A percentile compares a stretch with the other conserved stretches of the same genome.
Conservation (phyloP, 2,329 filamentous ascomycete species). For the Pseudogymnoascus sp. region DNA sequence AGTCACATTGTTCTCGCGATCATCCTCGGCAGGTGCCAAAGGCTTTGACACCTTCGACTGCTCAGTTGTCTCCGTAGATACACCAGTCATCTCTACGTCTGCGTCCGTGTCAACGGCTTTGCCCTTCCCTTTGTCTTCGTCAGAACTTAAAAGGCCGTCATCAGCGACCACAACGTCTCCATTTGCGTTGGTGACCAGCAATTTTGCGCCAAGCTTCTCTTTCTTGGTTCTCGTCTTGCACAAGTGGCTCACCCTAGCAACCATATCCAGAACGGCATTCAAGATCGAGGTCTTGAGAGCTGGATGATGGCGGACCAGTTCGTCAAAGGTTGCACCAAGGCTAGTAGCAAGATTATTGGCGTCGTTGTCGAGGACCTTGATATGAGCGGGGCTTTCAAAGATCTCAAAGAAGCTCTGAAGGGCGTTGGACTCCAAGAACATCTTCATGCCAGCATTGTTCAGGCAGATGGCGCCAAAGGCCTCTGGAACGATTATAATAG, state of each 20-base stretch:
- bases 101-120: slow-evolving; percentile 34
- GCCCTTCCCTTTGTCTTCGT: slow-evolving; percentile 35
- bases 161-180: slow-evolving; percentile 53
- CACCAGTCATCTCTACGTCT: slow-evolving; percentile 63
- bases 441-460: slow-evolving; percentile 76
- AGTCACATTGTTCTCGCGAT: slow-evolving; percentile 23
- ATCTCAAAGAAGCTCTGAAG: slow-evolving; percentile 87
- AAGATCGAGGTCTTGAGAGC: slow-evolving; percentile 71
- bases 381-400: slow-evolving; percentile 87
- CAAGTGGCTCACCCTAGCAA: slow-evolving; percentile 69
- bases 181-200: slow-evolving; percentile 55
- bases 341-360: slow-evolving; percentile 59
- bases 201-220: slow-evolving; percentile 68
- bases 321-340: slow-evolving; percentile 82
- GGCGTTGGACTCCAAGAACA: slow-evolving; percentile 76
- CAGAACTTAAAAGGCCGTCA: slow-evolving; percentile 27
- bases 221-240: slow-evolving; percentile 62
- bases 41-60: slow-evolving; percentile 19
- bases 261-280: slow-evolving; percentile 81
- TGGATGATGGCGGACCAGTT: slow-evolving; percentile 89
- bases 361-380: slow-evolving; percentile 75
- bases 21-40: slow-evolving; percentile 15
- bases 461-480: slow-evolving; percentile 92
- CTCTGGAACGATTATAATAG: slow-evolving; percentile 76
- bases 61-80: slow-evolving; percentile 23